A percentile compares a stretch with the other conserved stretches of the same genome.
Conservation (phyloP, 345 rosid genomes). For the Salix dunnii region DNA sequence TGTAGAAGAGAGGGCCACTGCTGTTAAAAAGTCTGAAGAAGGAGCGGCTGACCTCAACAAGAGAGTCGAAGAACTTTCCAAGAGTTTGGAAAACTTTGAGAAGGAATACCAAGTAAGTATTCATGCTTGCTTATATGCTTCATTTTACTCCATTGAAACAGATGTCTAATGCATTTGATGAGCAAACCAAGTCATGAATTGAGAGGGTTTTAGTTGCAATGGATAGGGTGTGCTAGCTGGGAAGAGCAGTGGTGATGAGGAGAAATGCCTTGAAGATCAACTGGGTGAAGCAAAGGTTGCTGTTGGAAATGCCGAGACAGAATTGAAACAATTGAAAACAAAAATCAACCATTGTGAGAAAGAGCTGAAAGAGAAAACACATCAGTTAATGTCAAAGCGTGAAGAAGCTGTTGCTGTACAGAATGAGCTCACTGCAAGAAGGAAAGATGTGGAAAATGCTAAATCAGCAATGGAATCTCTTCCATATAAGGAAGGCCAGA, state of each 20-base stretch:
- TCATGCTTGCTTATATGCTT: background rate
- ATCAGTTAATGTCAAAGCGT: slow-evolving; percentile 66
- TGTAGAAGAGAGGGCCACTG: slow-evolving; percentile 62
- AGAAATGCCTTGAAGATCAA: slow-evolving; percentile 97
- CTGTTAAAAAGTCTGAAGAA: slow-evolving; percentile 74
- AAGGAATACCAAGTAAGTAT: slow-evolving; percentile 77
- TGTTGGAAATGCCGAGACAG: slow-evolving; percentile 89
- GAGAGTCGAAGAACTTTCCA: slow-evolving; percentile 64
- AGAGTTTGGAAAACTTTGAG: slow-evolving; percentile 67
- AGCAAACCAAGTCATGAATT: slow-evolving; percentile 6
- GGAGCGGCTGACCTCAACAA: slow-evolving; percentile 74
- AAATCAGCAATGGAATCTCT: slow-evolving; percentile 57
- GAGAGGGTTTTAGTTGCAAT: slow-evolving; percentile 18
- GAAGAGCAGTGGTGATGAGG: slow-evolving; percentile 88
- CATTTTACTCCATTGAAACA: background rate
- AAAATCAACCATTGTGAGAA: slow-evolving; percentile 78
- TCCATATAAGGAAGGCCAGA: slow-evolving; percentile 66
- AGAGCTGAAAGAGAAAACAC: slow-evolving; percentile 74
- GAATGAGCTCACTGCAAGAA: slow-evolving; percentile 63
- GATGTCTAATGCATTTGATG: background rate
- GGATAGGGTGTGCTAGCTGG: slow-evolving; percentile 89
- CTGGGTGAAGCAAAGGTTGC: slow-evolving; percentile 82
- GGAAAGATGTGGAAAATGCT: slow-evolving; percentile 60
- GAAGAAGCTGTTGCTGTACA: slow-evolving; percentile 78
- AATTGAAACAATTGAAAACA: slow-evolving; percentile 74